These are phyloP conservation scores for Aspergillus novofumigatus DNA, from an alignment of 2,329 filamentous ascomycete genomes.

Conservation along the genomic window DNA sequence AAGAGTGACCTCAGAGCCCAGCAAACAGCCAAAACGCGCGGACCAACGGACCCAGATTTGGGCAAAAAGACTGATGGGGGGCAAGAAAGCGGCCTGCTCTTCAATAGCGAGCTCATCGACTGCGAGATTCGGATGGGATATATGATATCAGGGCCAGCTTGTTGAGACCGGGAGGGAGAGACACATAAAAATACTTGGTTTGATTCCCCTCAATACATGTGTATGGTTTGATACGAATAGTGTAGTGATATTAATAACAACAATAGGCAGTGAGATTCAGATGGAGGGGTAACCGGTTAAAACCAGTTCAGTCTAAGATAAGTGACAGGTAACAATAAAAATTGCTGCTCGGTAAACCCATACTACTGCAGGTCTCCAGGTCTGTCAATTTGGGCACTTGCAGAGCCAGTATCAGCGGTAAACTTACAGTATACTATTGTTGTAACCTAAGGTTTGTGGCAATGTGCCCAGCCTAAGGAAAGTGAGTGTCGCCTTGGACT, in stretches of 20 bases:
- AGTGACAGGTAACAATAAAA: background rate
- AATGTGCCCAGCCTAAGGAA: too few species aligned
- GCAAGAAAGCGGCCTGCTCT: conserved; percentile 12
- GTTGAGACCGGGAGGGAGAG: background rate
- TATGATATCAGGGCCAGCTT: background rate
- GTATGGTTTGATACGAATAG: background rate
- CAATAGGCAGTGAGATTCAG: background rate
- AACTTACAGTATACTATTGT: too few species aligned
- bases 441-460: too few species aligned
- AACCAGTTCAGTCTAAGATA: background rate
- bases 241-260: background rate
- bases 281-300: background rate
- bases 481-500: background rate
- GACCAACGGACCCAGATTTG: conserved; percentile 15
- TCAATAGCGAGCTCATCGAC: conserved; percentile 30
- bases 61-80: conserved; percentile 6
- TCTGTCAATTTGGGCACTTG: background rate
- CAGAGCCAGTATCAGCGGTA: background rate
- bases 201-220: background rate
- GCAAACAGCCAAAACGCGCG: conserved; percentile 10
- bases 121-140: background rate
- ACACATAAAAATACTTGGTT: background rate
- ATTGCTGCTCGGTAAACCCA: background rate
- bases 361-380: background rate
- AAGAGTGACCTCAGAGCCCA: conserved; percentile 17